phyloP scores from a whole-genome alignment of 768 basidiomycete species.

The Amanita muscaria region DNA sequence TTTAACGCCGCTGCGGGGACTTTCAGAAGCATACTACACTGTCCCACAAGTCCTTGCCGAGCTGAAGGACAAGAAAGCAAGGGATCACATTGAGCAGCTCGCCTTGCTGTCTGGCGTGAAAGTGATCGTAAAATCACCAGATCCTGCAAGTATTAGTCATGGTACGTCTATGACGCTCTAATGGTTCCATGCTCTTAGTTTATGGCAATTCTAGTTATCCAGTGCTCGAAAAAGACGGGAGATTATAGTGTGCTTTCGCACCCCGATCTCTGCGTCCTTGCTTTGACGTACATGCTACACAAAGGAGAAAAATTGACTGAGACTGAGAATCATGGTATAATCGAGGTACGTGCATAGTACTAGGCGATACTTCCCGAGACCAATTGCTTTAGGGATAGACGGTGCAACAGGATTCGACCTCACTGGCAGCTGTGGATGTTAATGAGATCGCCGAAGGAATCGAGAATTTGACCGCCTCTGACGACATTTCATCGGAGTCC shows the following conservation, averaged over 20 bases:
- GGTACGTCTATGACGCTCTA: conserved; percentile 32
- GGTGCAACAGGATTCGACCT: conserved; percentile 7
- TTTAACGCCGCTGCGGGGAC: conserved; percentile 78
- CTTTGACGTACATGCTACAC: conserved; percentile 76
- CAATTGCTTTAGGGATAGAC: conserved; percentile 5
- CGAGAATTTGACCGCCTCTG: too few species aligned
- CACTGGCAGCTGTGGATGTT: conserved; percentile 4
- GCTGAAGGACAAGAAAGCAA: conserved; percentile 78
- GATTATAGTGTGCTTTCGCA: conserved; percentile 90
- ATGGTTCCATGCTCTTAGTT: not conserved
- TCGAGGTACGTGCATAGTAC: conserved; percentile 17
- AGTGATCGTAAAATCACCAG: conserved; percentile 61
- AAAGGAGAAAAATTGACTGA: conserved; percentile 37
- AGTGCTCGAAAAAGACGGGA: conserved; percentile 91
- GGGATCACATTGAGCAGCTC: conserved; percentile 79
- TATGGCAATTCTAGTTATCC: conserved; percentile 53
- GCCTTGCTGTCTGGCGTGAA: conserved; percentile 70
- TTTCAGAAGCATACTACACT: conserved; percentile 80
- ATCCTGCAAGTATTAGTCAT: conserved; percentile 57
- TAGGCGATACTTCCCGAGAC: not conserved
- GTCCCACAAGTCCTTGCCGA: conserved; percentile 88
- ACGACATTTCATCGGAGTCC: too few species aligned
- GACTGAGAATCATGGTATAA: conserved; percentile 16
- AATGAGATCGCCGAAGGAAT: conserved; percentile 2
- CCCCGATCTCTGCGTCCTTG: conserved; percentile 85